Percentiles rank a stretch among this genome's conserved stretches.
Evolutionary conservation across 306 rosid species (phyloP).

Genomic region (Fragaria iinumae): DNA sequence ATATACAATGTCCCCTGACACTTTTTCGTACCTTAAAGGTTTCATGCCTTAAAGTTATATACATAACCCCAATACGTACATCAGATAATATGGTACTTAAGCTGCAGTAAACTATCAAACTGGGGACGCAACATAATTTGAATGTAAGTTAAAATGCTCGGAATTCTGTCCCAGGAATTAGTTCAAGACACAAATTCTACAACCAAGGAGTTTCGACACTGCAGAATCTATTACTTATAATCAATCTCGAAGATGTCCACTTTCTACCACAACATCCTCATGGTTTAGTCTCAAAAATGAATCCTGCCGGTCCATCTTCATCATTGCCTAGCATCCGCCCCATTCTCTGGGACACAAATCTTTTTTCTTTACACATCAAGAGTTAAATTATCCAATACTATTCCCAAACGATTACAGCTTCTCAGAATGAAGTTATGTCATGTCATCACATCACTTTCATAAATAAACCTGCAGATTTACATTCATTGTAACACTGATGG

Average conservation of each 20-base stretch:
- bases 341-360: background rate
- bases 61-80: constrained; percentile 17
- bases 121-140: background rate
- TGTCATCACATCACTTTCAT: background rate
- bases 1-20: no score
- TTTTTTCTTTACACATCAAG: background rate
- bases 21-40: no score
- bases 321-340: background rate
- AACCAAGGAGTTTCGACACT: background rate
- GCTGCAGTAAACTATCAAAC: constrained; percentile 1
- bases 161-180: background rate
- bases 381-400: background rate
- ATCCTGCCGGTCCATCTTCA: background rate
- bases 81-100: background rate
- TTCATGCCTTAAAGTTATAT: no score
- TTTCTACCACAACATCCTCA: background rate
- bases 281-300: background rate
- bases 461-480: background rate
- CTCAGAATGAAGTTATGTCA: background rate
- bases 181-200: constrained; percentile 2
- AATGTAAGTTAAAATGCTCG: background rate
- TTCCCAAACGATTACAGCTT: background rate
- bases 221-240: background rate
- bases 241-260: background rate
- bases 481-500: background rate